phyloP scores from a whole-genome alignment of 768 basidiomycete species.

The Collybiopsis confluens region DNA sequence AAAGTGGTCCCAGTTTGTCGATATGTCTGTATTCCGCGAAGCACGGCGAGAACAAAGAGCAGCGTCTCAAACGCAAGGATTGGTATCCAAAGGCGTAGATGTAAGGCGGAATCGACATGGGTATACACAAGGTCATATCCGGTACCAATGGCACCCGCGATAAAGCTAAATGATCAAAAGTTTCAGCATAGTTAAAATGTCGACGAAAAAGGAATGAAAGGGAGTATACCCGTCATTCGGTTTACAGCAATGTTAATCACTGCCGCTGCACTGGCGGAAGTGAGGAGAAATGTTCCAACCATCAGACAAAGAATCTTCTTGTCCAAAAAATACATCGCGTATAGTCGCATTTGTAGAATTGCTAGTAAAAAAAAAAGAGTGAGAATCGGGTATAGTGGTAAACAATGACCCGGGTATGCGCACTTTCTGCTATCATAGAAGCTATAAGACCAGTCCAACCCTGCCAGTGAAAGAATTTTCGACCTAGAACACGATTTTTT shows the following conservation, averaged over 20 bases:
- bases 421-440: conserved; percentile 53
- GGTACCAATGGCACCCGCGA: too few species aligned
- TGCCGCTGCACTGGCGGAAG: conserved; percentile 34
- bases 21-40: conserved; percentile 44
- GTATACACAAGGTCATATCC: conserved; percentile 37
- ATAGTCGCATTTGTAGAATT: conserved; percentile 60
- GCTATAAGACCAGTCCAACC: conserved; percentile 53
- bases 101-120: conserved; percentile 30
- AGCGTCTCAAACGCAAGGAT: conserved; percentile 50
- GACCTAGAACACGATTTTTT: conserved; percentile 33
- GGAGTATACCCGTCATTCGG: too few species aligned
- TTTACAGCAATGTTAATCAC: conserved; percentile 46
- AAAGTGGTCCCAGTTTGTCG: conserved; percentile 30
- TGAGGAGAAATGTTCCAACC: conserved; percentile 34
- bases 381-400: background rate
- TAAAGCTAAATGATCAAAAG: too few species aligned
- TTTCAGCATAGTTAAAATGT: too few species aligned
- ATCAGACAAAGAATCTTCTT: conserved; percentile 46
- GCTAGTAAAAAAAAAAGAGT: too few species aligned
- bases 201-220: background rate
- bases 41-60: conserved; percentile 47
- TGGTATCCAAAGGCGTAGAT: conserved; percentile 63
- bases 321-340: conserved; percentile 54
- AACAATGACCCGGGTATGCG: conserved; percentile 8
- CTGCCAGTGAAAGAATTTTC: conserved; percentile 51